phyloP scores from a whole-genome alignment of 169 alveolate genomes.

The Eimeria nieschulzi region DNA sequence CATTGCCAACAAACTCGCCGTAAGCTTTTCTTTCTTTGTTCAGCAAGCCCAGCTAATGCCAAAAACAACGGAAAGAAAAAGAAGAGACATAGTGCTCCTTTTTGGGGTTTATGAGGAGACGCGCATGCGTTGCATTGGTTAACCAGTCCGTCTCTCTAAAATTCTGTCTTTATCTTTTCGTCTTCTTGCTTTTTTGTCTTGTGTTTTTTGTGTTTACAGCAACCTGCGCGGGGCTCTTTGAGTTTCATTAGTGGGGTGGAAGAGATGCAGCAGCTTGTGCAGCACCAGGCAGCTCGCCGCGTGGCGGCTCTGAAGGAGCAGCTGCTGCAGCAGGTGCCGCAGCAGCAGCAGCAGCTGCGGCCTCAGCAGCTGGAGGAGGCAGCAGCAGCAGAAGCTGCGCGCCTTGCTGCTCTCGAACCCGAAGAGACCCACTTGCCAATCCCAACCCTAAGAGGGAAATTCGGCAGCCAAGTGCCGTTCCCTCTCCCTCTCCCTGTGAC shows the following conservation, averaged over 20 bases:
- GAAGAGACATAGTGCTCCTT: neutral
- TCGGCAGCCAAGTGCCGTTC: neutral
- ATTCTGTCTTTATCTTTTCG: neutral
- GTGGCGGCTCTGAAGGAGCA: conserved; percentile 44
- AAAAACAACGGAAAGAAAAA: neutral
- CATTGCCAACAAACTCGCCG: neutral
- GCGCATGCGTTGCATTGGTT: too few relatives aligned
- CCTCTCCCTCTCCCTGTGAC: neutral
- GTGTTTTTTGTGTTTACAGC: neutral
- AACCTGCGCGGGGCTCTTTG: neutral
- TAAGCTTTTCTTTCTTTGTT: neutral
- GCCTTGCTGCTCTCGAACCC: conserved; percentile 43
- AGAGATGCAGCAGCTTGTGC: conserved; percentile 47
- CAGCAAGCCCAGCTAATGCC: neutral
- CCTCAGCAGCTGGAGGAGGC: conserved; percentile 29
- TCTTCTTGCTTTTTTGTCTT: neutral
- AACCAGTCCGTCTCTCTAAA: neutral
- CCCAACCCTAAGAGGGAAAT: neutral
- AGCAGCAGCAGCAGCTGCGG: neutral
- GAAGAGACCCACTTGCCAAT: neutral
- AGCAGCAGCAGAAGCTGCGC: conserved; percentile 43
- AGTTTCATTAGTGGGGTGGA: conserved; percentile 9
- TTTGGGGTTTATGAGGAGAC: neutral
- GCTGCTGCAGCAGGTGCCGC: conserved; percentile 53
- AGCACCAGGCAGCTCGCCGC: conserved; percentile 52